Conservation (phyloP, 257 asterid species). For the Penstemon newberryi region DNA sequence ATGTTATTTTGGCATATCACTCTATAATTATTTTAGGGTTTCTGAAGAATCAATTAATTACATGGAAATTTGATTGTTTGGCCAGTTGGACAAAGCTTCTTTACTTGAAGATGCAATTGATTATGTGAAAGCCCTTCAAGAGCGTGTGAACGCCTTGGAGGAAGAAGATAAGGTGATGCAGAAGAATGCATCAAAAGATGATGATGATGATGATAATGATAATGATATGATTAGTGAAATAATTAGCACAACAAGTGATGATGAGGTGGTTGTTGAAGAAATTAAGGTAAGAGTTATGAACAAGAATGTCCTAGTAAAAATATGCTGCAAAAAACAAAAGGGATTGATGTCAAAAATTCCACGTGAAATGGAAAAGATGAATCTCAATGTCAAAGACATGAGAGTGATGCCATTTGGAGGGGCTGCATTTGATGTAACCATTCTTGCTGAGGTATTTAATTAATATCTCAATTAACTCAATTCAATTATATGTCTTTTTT, state of each 20-base stretch:
- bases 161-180: constrained; percentile 19
- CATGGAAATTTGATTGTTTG: no score
- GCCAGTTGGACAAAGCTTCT: constrained; percentile 47
- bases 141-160: constrained; percentile 42
- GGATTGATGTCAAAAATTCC: constrained; percentile 27
- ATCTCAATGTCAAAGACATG: constrained; percentile 32
- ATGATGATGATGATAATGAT: no score
- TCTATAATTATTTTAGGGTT: no score
- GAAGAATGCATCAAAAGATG: no score
- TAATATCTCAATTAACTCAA: neutral
- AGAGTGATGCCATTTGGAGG: constrained; percentile 42
- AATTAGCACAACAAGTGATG: no score
- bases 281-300: constrained; percentile 31
- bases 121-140: constrained; percentile 50
- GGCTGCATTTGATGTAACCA: constrained; percentile 30
- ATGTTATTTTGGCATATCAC: no score
- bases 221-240: no score
- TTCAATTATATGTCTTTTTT: no score
- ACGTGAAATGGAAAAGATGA: constrained; percentile 30
- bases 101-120: constrained; percentile 42
- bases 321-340: constrained; percentile 28
- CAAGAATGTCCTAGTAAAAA: constrained; percentile 34
- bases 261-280: constrained; percentile 5
- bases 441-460: constrained; percentile 36
- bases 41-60: no score